Evolutionary conservation across 2,329 filamentous ascomycete genomes (phyloP), one percentile per base, ranked within the genome.

Genomic region (Albifimbria verrucaria): DNA sequence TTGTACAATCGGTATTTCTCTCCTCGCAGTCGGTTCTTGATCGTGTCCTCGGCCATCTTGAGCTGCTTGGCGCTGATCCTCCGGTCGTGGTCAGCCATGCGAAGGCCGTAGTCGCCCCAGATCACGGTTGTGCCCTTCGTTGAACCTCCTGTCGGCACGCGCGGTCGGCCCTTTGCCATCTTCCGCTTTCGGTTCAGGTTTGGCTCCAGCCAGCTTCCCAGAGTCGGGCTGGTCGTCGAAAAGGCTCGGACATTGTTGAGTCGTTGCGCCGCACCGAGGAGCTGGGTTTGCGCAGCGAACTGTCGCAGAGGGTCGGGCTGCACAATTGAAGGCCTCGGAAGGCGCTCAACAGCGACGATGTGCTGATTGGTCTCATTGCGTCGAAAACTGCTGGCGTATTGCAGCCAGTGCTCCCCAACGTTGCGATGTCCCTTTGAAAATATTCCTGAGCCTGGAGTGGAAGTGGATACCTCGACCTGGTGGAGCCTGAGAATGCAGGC

Each of bases 71-170:
- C 90, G 61, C 88, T 91, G 68, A 99, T 90, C 65, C 94, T 85
- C 53, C 94, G 89, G 74, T 97, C 89, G 70, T 96, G 90, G 73
- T 99, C 94, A 58, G 81, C 86, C 86, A 99, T 94, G 53, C 94
- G 89, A 61, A 99, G 77, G 9, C 94, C 94, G 68, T 92, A 99
- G 71, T 97, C 92, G 52, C 94, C 94, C 91, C 92, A 97, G 53
- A 95, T 86, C 20, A 99, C 89, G 0, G 93, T 97, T 32, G 94
- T 99, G 62, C 94, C 94, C 70, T 95, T 92, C 32, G 82, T 86
- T 52, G 90, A 95, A 56, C 94, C 94, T 57, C 94, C 94, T 0
- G 92, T 99, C 22, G 90, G 83, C 48, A 97, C 92, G 63, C 91
- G 85, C 48, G 90, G 88, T 2, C 92, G 85, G 39, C 93, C 94